Percentiles rank a stretch among this genome's conserved stretches.
Conservation (phyloP, 768 basidiomycete species). For the Trametes elegans region DNA sequence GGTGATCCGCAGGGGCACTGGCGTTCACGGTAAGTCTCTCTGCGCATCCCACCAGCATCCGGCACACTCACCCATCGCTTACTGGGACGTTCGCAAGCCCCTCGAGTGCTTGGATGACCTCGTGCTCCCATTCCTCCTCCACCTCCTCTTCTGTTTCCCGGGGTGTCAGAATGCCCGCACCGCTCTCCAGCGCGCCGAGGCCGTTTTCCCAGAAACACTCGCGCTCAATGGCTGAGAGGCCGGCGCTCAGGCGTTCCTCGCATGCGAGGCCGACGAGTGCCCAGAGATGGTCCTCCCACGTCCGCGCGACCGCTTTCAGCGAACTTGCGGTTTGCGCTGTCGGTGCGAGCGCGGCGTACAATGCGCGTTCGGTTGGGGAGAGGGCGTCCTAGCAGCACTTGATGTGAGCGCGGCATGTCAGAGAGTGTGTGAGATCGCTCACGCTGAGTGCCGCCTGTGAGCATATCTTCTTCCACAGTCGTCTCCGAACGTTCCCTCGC, state of each 20-base stretch:
- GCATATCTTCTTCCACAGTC: constrained; percentile 88
- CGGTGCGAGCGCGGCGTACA: constrained; percentile 85
- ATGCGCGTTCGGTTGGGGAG: constrained; percentile 70
- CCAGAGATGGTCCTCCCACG: constrained; percentile 98
- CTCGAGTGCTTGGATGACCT: constrained; percentile 57
- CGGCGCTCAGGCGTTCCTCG: constrained; percentile 61
- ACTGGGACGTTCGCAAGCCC: constrained; percentile 56
- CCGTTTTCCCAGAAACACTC: constrained; percentile 84
- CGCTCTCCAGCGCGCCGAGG: constrained; percentile 38
- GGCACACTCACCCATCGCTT: constrained; percentile 54
- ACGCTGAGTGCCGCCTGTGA: constrained; percentile 77
- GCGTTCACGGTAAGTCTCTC: neutral
- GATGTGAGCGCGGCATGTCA: neutral
- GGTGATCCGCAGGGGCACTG: constrained; percentile 64
- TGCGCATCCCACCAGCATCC: neutral
- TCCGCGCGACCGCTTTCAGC: constrained; percentile 72
- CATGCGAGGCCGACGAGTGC: constrained; percentile 78
- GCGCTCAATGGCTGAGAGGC: constrained; percentile 37
- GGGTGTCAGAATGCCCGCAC: constrained; percentile 21
- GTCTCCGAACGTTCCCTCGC: constrained; percentile 75
- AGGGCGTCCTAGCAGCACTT: constrained; percentile 45
- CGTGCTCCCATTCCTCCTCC: constrained; percentile 57
- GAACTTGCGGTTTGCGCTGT: constrained; percentile 61
- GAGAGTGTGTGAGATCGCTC: constrained; percentile 26
- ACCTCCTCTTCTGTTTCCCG: constrained; percentile 19